Base-by-base conservation (phyloP, 805 yeast species). In the Wickerhamomyces alni region DNA sequence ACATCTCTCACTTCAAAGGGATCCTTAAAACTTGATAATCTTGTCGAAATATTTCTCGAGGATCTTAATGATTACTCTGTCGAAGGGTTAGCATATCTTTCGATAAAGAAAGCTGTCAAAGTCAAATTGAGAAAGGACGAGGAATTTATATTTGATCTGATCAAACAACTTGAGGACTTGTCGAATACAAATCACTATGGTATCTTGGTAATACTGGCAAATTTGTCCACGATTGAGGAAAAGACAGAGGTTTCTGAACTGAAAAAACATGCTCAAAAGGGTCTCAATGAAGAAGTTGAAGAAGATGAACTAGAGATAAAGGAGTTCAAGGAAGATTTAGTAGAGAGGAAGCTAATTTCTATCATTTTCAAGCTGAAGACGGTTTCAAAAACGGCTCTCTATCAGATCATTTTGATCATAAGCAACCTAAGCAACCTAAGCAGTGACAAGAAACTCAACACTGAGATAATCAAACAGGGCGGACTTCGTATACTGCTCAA, bases 41-140 rank as follows among this genome's bases (percentile, higher is more conserved):
- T 72, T 17, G 52, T 61, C 17, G 51, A 58, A 13, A 51, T 64
- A 9, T 56, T 66, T 15, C 27, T 52, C 1, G 39, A 48, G 1
- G 40, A 47, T 3, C 26, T 53, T 16, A 41, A 41, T 12, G 47
- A 42, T 8, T 24, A 48, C 22, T 51, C 63, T 9, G 48, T 74
- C 17, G 81, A 75, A 55, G 76, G 72, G 1, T 51, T 75, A 30
- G 74, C 80, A 7, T 74, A 72, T 40, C 50, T 75, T n/a, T 65
- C 69, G 3, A 51, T 75, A 31, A 71, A 68, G 43, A 46, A 59
- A 4, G 50, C 64, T 7, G 59, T 71, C 0, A 67, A 65, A 43
- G 47, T 54, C 2, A 39, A 38, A 22, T 27, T 75, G 5, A 59
- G 80, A 48, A 38, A 41, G n/a, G 66, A 72, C 42, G 62, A 55